A percentile compares a stretch with the other conserved stretches of the same genome.
Conservation (phyloP, 257 asterid genomes). For the Solanum raphanifolium region DNA sequence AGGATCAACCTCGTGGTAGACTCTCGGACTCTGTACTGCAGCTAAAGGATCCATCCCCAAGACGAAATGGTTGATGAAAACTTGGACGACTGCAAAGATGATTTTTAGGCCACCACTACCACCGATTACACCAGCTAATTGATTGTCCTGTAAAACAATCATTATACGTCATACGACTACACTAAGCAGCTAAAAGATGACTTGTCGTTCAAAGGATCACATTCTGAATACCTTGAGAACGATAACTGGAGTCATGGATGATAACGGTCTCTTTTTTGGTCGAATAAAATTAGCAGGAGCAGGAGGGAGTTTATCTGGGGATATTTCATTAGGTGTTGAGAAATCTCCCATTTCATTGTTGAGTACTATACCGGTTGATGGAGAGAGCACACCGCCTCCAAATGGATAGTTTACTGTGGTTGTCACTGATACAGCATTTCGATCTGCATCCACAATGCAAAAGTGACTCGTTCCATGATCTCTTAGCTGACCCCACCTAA, state of each 20-base stretch:
- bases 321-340: constrained; percentile 54
- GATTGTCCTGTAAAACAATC: constrained; percentile 39
- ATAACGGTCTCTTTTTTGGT: constrained; percentile 81
- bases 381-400: constrained; percentile 74
- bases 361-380: constrained; percentile 78
- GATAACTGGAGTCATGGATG: constrained; percentile 86
- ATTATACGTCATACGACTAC: not conserved
- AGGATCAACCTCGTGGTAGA: constrained; percentile 62
- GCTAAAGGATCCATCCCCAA: constrained; percentile 68
- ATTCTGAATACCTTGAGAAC: constrained; percentile 57
- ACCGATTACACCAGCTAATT: constrained; percentile 77
- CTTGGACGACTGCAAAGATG: constrained; percentile 73
- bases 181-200: not conserved
- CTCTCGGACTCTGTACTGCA: constrained; percentile 70
- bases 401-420: constrained; percentile 60
- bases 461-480: constrained; percentile 90
- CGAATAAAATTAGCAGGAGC: constrained; percentile 75
- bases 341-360: constrained; percentile 96
- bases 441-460: constrained; percentile 69
- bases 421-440: constrained; percentile 90
- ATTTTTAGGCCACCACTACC: constrained; percentile 87
- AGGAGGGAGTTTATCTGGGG: constrained; percentile 66
- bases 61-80: constrained; percentile 75
- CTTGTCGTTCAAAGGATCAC: not conserved
- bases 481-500: constrained; percentile 67